phyloP scores from a whole-genome alignment of 1,139 yeast species.

The Saccharomyces hybrid region DNA sequence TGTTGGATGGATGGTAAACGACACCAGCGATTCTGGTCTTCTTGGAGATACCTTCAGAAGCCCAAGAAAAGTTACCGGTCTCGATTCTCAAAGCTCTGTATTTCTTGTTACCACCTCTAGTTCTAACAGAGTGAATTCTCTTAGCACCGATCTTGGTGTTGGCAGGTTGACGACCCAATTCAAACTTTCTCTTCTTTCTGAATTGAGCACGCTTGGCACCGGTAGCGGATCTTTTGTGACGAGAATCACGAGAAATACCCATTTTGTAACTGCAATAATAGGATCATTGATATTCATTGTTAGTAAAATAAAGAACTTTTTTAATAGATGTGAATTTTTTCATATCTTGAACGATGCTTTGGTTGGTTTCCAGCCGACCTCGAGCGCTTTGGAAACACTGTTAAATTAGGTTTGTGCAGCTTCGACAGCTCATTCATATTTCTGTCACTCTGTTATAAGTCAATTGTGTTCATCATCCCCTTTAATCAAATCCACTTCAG shows the following conservation, averaged over 20 bases:
- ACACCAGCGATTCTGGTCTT: slow-evolving; percentile 98
- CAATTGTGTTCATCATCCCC: not conserved
- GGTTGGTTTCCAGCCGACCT: too few relatives aligned
- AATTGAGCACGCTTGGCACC: slow-evolving; percentile 99
- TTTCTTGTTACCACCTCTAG: slow-evolving; percentile 99
- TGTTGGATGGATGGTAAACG: slow-evolving; percentile 98
- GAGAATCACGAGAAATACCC: slow-evolving; percentile 99
- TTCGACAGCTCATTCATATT: too few relatives aligned
- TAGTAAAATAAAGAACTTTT: not conserved
- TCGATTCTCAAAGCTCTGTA: slow-evolving; percentile 99
- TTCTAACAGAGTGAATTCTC: slow-evolving; percentile 98
- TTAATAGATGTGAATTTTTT: too few relatives aligned
- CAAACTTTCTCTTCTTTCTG: slow-evolving; percentile 99
- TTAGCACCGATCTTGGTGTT: slow-evolving; percentile 98
- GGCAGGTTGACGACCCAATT: slow-evolving; percentile 99
- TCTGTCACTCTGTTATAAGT: too few relatives aligned
- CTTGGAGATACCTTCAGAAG: slow-evolving; percentile 96
- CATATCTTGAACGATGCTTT: not conserved
- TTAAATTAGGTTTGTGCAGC: not conserved
- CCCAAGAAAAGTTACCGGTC: slow-evolving; percentile 99
- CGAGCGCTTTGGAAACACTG: too few relatives aligned
- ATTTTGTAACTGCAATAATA: slow-evolving; percentile 39
- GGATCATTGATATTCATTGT: not conserved
- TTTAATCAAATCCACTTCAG: not conserved
- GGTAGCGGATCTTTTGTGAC: slow-evolving; percentile 99